Conservation (phyloP, 768 basidiomycete species). For the Lentinula boryana region DNA sequence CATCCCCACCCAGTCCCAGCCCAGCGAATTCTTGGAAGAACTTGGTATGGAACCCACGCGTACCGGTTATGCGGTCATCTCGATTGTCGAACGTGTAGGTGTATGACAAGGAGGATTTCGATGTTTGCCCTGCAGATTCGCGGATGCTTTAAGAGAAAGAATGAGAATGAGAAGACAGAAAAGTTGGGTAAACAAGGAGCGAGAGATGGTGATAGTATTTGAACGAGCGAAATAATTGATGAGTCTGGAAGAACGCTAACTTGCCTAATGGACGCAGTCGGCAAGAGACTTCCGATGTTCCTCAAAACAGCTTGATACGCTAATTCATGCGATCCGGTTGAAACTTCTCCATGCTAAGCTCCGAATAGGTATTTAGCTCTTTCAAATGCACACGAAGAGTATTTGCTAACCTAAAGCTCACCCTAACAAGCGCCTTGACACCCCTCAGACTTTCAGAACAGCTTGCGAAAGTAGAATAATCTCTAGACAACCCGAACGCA, state of each 20-base stretch:
- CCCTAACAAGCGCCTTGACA: conserved; percentile 63
- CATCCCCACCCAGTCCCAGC: conserved; percentile 76
- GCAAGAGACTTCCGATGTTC: conserved; percentile 63
- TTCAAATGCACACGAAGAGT: conserved; percentile 8
- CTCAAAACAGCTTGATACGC: conserved; percentile 81
- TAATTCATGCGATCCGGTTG: conserved; percentile 61
- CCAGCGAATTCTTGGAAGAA: conserved; percentile 70
- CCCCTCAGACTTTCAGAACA: conserved; percentile 62
- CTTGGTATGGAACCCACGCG: conserved; percentile 58
- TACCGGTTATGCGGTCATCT: conserved; percentile 60
- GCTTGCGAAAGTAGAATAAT: conserved; percentile 75
- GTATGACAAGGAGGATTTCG: conserved; percentile 83
- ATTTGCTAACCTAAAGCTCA: conserved; percentile 51
- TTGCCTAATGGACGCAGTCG: conserved; percentile 80
- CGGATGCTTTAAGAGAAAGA: conserved; percentile 55
- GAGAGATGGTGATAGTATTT: too few species aligned
- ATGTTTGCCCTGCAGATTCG: conserved; percentile 69
- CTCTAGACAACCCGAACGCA: conserved; percentile 70
- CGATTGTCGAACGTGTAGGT: conserved; percentile 68
- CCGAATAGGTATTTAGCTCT: conserved; percentile 8
- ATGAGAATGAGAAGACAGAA: not conserved
- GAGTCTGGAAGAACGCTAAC: conserved; percentile 6
- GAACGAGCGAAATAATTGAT: too few species aligned
- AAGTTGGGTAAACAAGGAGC: not conserved
- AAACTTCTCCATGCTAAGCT: conserved; percentile 29